Percentiles rank a stretch among this genome's conserved stretches.
phyloP scores from a whole-genome alignment of 208 protist genomes.

The Leishmania arabica region DNA sequence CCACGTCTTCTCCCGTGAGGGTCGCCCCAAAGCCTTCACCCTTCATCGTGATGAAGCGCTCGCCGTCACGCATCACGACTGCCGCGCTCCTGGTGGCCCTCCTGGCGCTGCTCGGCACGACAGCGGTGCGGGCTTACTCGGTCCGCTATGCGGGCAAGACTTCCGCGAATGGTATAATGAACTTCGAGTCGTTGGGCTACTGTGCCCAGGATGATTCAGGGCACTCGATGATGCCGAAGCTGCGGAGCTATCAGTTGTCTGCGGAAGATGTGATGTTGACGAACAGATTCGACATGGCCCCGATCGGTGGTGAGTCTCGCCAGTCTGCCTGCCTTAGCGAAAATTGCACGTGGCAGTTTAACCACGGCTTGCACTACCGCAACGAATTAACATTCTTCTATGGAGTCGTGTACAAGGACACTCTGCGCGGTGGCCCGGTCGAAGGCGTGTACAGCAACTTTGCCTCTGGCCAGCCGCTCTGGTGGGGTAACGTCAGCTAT shows the following conservation, averaged over 20 bases:
- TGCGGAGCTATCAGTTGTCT: conserved; percentile 29
- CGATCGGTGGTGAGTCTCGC: conserved; percentile 51
- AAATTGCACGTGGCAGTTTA: conserved; percentile 60
- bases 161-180: conserved; percentile 18
- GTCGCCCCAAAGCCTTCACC: not conserved
- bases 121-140: conserved; percentile 35
- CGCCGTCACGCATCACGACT: not conserved
- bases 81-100: conserved; percentile 16
- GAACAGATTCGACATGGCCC: conserved; percentile 32
- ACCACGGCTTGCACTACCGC: conserved; percentile 50
- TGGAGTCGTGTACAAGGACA: conserved; percentile 40
- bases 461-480: conserved; percentile 21
- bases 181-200: conserved; percentile 29
- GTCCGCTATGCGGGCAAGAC: conserved; percentile 41
- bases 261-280: conserved; percentile 19
- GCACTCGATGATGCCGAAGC: conserved; percentile 72
- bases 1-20: not conserved
- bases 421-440: conserved; percentile 15
- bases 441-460: conserved; percentile 42
- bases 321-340: conserved; percentile 41
- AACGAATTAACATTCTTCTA: conserved; percentile 58
- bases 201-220: conserved; percentile 34
- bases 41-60: not conserved
- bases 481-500: conserved; percentile 53
- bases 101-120: conserved; percentile 17